These are phyloP conservation scores for Larix sibirica DNA, from an alignment of 83 land plant genomes.

Conservation along the genomic window DNA sequence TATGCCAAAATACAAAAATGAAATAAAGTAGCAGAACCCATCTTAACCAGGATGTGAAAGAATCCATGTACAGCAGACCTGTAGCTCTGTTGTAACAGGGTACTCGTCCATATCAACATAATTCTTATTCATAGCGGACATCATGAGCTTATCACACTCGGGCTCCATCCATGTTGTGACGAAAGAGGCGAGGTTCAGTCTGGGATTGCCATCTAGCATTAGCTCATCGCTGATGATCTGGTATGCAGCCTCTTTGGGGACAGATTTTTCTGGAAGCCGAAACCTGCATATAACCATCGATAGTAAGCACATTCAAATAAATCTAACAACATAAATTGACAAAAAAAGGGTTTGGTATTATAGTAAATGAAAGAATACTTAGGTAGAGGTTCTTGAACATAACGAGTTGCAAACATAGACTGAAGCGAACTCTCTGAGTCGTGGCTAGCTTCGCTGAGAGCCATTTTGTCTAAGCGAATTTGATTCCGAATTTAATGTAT, in stretches of 20 bases:
- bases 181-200: slow-evolving; percentile 73
- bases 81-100: slow-evolving; percentile 78
- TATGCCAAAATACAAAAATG: not conserved
- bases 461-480: too few species aligned
- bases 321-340: not conserved
- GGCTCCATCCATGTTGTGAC: slow-evolving; percentile 86
- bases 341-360: not conserved
- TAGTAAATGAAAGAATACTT: slow-evolving; percentile 3
- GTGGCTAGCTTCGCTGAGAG: too few species aligned
- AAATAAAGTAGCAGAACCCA: not conserved
- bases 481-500: too few species aligned
- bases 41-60: not conserved
- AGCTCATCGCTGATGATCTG: slow-evolving; percentile 51
- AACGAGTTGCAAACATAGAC: slow-evolving; percentile 45
- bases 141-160: slow-evolving; percentile 70
- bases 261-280: slow-evolving; percentile 38
- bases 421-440: slow-evolving; percentile 18
- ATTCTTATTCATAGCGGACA: slow-evolving; percentile 70
- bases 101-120: slow-evolving; percentile 85
- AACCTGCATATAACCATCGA: slow-evolving; percentile 21
- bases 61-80: slow-evolving; percentile 25
- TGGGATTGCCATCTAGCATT: slow-evolving; percentile 64
- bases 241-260: slow-evolving; percentile 52
- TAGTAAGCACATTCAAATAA: not conserved
- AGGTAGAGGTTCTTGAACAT: slow-evolving; percentile 38